Evolutionary conservation across 2,329 filamentous ascomycete genomes (phyloP).

Genomic region (Stagonosporopsis chrysanthemi): DNA sequence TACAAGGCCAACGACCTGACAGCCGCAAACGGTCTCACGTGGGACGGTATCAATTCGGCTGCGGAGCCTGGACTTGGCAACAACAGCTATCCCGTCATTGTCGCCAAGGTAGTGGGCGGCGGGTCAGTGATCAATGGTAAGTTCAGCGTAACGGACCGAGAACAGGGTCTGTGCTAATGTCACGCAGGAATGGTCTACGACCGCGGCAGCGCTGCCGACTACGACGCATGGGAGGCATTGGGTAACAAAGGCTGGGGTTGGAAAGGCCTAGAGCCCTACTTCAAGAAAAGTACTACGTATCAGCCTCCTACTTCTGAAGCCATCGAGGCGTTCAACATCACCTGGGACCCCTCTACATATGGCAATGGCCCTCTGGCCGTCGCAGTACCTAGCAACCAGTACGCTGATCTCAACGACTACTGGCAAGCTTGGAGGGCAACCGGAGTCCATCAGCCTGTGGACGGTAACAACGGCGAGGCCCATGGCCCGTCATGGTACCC

Average conservation of each 20-base stretch:
- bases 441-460: slow-evolving; percentile 23
- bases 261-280: slow-evolving; percentile 51
- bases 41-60: slow-evolving; percentile 29
- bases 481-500: slow-evolving; percentile 33
- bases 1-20: slow-evolving; percentile 35
- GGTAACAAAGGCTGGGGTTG: slow-evolving; percentile 68
- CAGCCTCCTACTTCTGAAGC: slow-evolving; percentile 29
- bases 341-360: slow-evolving; percentile 34
- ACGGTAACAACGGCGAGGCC: slow-evolving; percentile 34
- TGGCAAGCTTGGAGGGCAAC: slow-evolving; percentile 34
- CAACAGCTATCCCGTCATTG: slow-evolving; percentile 27
- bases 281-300: slow-evolving; percentile 38
- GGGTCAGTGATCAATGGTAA: slow-evolving; percentile 44
- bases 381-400: slow-evolving; percentile 37
- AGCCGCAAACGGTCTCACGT: slow-evolving; percentile 27
- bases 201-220: slow-evolving; percentile 44
- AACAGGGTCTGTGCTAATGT: background rate
- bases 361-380: slow-evolving; percentile 36
- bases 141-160: too few relatives aligned
- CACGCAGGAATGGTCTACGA: slow-evolving; percentile 41
- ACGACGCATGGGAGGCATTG: slow-evolving; percentile 64
- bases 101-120: slow-evolving; percentile 37
- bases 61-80: slow-evolving; percentile 34
- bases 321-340: slow-evolving; percentile 34
- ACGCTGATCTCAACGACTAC: slow-evolving; percentile 35